phyloP scores from a whole-genome alignment of 2,329 filamentous ascomycete species.

The Colletotrichum cordylinicola region DNA sequence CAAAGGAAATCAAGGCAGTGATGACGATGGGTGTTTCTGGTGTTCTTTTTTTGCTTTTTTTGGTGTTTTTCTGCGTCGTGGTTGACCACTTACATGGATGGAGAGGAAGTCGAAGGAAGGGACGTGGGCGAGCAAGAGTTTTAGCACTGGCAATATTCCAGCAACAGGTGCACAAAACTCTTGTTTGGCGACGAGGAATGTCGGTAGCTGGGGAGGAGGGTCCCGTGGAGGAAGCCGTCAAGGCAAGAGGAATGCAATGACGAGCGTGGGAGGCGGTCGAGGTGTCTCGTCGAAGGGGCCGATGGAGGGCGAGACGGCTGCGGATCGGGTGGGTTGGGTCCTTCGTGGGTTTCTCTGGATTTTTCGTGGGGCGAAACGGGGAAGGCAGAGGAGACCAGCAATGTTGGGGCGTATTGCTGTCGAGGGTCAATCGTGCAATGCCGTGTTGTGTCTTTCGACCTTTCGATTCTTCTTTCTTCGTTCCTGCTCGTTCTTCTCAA shows the following conservation, averaged over 20 bases:
- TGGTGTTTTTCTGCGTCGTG: neutral
- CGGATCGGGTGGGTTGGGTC: neutral
- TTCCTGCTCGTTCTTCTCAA: constrained; percentile 2
- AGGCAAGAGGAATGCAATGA: constrained; percentile 19
- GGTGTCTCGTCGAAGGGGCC: constrained; percentile 4
- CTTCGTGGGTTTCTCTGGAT: constrained; percentile 8
- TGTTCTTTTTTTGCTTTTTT: neutral
- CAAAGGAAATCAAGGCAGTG: neutral
- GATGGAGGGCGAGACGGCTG: neutral
- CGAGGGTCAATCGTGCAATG: constrained; percentile 15
- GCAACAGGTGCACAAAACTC: constrained; percentile 20
- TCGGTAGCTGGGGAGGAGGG: constrained; percentile 21
- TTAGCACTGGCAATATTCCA: constrained; percentile 26
- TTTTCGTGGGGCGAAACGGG: neutral
- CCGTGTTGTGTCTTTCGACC: constrained; percentile 1
- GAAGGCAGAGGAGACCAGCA: constrained; percentile 9
- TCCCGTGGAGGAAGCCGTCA: constrained; percentile 20
- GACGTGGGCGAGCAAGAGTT: constrained; percentile 12
- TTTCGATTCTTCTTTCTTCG: neutral
- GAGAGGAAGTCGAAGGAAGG: neutral
- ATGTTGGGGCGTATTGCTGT: neutral
- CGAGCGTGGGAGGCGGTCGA: constrained; percentile 2
- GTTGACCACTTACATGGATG: constrained; percentile 22
- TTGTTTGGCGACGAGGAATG: constrained; percentile 18
- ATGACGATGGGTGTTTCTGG: neutral